phyloP scores from a whole-genome alignment of 148 eudicot genomes.

The Rhododendron griersonianum region DNA sequence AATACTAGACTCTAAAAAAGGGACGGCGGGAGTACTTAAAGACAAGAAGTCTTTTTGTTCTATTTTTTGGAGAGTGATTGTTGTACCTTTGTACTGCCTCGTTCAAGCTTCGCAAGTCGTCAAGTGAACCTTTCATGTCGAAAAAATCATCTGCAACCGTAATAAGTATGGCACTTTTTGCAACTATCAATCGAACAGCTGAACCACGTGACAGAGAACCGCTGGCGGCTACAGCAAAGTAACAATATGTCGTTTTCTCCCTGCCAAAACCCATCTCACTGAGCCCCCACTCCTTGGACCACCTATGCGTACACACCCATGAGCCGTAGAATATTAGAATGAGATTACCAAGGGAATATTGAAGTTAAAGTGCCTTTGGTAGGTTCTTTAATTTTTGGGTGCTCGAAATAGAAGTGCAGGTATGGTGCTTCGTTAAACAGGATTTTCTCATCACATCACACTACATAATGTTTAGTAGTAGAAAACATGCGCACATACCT shows the following conservation, averaged over 20 bases:
- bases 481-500: constrained; percentile 13
- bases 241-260: constrained; percentile 37
- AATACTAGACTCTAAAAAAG: too few relatives aligned
- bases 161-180: constrained; percentile 32
- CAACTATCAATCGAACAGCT: constrained; percentile 17
- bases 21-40: too few relatives aligned
- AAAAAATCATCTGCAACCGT: constrained; percentile 47
- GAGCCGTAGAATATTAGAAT: too few relatives aligned
- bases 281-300: constrained; percentile 37
- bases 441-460: too few relatives aligned
- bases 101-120: constrained; percentile 27
- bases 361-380: too few relatives aligned
- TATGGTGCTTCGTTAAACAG: too few relatives aligned
- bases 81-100: constrained; percentile 34
- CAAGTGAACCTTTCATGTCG: constrained; percentile 40
- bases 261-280: constrained; percentile 43
- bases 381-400: too few relatives aligned
- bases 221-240: constrained; percentile 29
- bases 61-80: too few relatives aligned
- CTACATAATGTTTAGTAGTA: too few relatives aligned
- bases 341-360: too few relatives aligned
- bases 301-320: constrained; percentile 12
- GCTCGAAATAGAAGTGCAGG: too few relatives aligned
- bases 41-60: neutral
- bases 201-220: constrained; percentile 19